phyloP scores from a whole-genome alignment of 2,329 filamentous ascomycete genomes.

The Exophiala xenobiotica region DNA sequence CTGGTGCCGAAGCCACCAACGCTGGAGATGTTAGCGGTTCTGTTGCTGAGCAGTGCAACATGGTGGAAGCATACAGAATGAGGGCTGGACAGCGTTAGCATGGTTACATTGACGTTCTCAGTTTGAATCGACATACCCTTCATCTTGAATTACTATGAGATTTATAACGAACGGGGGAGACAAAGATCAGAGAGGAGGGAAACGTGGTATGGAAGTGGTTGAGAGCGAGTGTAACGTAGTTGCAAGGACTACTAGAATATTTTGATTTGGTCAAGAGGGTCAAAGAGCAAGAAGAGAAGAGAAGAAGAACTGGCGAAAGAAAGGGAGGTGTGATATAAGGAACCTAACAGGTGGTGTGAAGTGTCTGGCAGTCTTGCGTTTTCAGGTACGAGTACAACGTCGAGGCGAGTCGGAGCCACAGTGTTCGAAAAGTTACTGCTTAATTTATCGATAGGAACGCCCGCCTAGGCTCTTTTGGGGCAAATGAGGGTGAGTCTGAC shows the following conservation, averaged over 20 bases:
- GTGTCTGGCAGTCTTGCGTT: not conserved
- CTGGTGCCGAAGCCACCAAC: slow-evolving; percentile 98
- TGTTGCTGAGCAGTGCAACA: no score
- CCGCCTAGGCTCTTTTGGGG: not conserved
- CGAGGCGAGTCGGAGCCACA: not conserved
- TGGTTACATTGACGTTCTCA: slow-evolving; percentile 3
- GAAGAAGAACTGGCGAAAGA: not conserved
- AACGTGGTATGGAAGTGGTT: not conserved
- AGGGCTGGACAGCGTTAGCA: slow-evolving; percentile 25
- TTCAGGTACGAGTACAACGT: not conserved
- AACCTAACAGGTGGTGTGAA: not conserved
- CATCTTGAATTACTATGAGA: slow-evolving; percentile 34
- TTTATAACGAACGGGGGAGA: not conserved
- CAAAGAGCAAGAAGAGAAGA: not conserved
- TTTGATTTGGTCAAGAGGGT: not conserved
- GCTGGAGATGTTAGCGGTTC: no score
- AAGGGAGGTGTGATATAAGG: not conserved
- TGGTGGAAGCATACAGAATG: slow-evolving; percentile 25
- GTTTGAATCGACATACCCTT: slow-evolving; percentile 41
- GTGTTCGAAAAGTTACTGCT: not conserved
- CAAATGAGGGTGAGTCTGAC: not conserved
- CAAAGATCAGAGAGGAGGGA: not conserved
- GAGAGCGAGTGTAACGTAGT: slow-evolving; percentile 1
- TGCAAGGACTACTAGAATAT: not conserved
- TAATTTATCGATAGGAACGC: not conserved